Evolutionary conservation across 2,329 filamentous ascomycete genomes (phyloP), one percentile per base, ranked within the genome.

Genomic region (Aspergillus puulaauensis): DNA sequence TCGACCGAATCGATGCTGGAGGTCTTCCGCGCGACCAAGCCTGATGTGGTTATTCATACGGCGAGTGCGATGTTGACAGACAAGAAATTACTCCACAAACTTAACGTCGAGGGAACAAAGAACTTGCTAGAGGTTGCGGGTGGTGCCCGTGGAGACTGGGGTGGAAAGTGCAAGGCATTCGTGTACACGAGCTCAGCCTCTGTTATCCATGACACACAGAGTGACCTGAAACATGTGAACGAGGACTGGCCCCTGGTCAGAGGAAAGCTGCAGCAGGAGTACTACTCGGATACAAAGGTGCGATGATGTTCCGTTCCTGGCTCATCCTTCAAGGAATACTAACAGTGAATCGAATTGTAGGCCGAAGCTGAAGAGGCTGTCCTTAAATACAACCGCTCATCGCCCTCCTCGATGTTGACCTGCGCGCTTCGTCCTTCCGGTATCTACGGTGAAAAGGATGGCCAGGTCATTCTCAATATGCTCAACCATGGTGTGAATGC

Each of bases 141-240:
- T 15, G 89, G 89, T 66, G 83, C 84, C 69, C 80, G 84, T 64
- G 83, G 75, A 15, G 73, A 83, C 39, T 87, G 84, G 61, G 91
- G 93, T 56, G 74, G 76, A 53, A 73, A 75, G 55, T 79, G 78
- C 68, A 90, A 87, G 76, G 90, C 85, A 0, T 86, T 98, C 63
- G 90, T 98, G 47, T 96, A 93, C 77, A 98, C 93, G 17, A 95
- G 90, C 74, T 95, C 90, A 54, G 90, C 90, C 53, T 96, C 91
- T 60, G 89, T 96, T 61, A 81, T 96, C 63, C 89, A 90, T 70
- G 92, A 98, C 76, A 93, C 93, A 66, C 80, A 82, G 60, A 84
- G 79, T 60, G 90, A 96, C 72, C 83, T 96, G 72, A 83, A 87
- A 73, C 93, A 96, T 73, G 91, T 91, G 63, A 89, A 93, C 74